phyloP scores from a whole-genome alignment of 2,329 filamentous ascomycete species.

The Juglanconis juglandina region DNA sequence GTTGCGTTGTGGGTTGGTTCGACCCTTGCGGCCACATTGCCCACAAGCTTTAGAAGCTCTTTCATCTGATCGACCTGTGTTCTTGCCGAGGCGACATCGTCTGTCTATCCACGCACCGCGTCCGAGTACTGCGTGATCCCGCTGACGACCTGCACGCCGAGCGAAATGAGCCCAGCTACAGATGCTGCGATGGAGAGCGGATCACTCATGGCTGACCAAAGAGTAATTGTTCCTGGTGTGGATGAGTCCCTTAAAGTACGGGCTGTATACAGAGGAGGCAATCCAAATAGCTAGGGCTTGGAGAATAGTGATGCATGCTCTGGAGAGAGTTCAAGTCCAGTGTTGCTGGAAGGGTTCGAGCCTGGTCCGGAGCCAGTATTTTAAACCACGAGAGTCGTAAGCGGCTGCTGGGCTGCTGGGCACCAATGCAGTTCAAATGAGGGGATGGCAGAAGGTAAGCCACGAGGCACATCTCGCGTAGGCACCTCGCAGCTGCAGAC shows the following conservation, averaged over 20 bases:
- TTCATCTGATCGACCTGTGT: neutral
- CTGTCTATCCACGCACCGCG: neutral
- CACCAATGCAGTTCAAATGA: neutral
- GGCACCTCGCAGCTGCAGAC: neutral
- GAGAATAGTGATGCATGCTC: neutral
- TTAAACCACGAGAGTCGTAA: neutral
- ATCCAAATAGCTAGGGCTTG: neutral
- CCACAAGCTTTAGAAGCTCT: neutral
- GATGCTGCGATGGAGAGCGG: neutral
- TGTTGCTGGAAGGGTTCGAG: neutral
- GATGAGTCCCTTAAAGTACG: neutral
- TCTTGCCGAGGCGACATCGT: neutral
- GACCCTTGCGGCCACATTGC: neutral
- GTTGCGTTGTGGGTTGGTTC: neutral
- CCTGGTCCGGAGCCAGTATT: neutral
- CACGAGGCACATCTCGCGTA: neutral
- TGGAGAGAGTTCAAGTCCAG: neutral
- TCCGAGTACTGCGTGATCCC: neutral
- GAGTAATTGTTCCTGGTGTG: neutral
- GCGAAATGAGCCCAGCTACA: neutral
- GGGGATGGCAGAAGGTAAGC: neutral
- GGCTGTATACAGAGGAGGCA: neutral
- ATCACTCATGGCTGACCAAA: neutral
- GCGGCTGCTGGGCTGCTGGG: neutral
- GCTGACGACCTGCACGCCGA: neutral